Evolutionary conservation across 108 stramenopile genomes (phyloP), one percentile per base, ranked within the genome.

Genomic region (Tribonema minus): DNA sequence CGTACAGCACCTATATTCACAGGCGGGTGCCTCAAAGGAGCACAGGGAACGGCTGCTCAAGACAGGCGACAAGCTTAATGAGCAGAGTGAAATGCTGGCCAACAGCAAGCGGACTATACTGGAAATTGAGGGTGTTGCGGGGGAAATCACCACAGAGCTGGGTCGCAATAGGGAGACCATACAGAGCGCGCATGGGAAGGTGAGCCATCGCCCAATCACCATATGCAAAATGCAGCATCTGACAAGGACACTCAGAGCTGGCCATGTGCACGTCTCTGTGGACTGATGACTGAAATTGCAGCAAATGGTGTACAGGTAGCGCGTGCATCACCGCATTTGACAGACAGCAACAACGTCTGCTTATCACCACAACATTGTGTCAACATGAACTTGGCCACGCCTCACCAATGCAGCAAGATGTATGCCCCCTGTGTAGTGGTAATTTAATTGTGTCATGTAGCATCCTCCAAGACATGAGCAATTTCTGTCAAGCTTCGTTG

Each of bases 101-200:
- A 90, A 92, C 68, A 94, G 95, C 9, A 87, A 92, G 27, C 81
- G 91, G 39, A 90, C 92, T 37, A 88, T 97, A 90, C 90, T 92
- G 68, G 96, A 97, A 68, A 97, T 95, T 2, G 95, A 97, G 65
- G 90, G 89, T 41, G 92, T 94, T 0, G 77, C 94, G 3, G 61
- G 92, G 73, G 94, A 95, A 84, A 97, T 97, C 67, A 94, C 94
- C 4, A 86, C 89, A 39, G 95, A 97, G 84, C 80, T 97, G 64
- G 84, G 88, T 2, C 81, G 92, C 58, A 95, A 97, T 74, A 81
- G 96, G 29, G 95, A 95, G 67, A 95, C 92, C 30, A 91, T 97
- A 64, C 69, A 86, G 65, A 88, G 84, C 64, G 91, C 93, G 30
- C 92, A 93, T 68, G 89, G 89, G 20, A 79, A 79, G 77, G 77